phyloP scores from a whole-genome alignment of 306 rosid genomes.

The Fragaria nilgerrensis region DNA sequence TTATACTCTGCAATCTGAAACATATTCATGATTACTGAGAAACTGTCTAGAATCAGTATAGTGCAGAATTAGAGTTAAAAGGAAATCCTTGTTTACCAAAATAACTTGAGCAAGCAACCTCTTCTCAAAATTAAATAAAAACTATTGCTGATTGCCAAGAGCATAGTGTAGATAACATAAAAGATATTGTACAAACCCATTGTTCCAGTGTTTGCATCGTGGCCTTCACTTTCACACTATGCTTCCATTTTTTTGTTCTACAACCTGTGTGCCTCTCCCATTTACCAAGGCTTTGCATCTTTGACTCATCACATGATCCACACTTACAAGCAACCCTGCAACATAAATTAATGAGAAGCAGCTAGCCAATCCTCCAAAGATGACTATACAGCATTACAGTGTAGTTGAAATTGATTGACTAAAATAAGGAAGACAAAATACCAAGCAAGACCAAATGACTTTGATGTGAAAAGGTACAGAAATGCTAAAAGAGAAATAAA shows the following conservation, averaged over 20 bases:
- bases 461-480: neutral
- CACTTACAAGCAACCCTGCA: constrained; percentile 79
- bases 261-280: constrained; percentile 97
- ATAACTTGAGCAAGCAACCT: too few relatives aligned
- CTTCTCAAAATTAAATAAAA: neutral
- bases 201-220: constrained; percentile 84
- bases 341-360: constrained; percentile 22
- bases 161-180: neutral
- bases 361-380: constrained; percentile 15
- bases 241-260: constrained; percentile 97
- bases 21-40: constrained; percentile 25
- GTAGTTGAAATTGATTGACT: neutral
- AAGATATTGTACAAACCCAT: constrained; percentile 69
- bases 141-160: neutral
- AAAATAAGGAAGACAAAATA: neutral
- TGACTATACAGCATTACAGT: neutral
- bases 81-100: neutral
- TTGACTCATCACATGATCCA: constrained; percentile 63
- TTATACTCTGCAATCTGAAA: constrained; percentile 68
- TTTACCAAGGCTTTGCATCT: constrained; percentile 79
- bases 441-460: neutral
- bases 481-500: neutral
- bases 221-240: constrained; percentile 87
- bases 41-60: constrained; percentile 7
- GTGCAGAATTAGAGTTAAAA: neutral